Conservation (phyloP, 176 grass and related monocot species). For the Oropetium thomaeum region DNA sequence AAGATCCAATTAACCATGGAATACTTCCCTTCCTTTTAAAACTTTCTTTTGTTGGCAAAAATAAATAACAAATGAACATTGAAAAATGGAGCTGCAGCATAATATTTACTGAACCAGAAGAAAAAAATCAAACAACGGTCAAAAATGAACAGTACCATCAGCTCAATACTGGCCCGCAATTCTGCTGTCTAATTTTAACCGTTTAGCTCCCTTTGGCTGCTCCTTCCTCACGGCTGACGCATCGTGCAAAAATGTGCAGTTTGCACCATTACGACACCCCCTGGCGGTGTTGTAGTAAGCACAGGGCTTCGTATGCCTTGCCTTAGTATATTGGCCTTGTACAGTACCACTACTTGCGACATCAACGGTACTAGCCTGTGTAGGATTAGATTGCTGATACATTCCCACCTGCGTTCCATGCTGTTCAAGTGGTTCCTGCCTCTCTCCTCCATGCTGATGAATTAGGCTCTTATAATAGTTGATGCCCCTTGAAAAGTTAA, state of each 20-base stretch:
- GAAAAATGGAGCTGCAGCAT: neutral
- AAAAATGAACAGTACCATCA: slow-evolving; percentile 22
- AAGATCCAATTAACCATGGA: slow-evolving; percentile 7
- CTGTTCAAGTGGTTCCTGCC: slow-evolving; percentile 39
- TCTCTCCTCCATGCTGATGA: slow-evolving; percentile 87
- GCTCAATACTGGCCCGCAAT: slow-evolving; percentile 62
- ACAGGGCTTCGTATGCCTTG: slow-evolving; percentile 65
- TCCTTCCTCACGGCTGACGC: slow-evolving; percentile 46
- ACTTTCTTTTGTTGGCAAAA: neutral
- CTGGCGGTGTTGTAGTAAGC: slow-evolving; percentile 74
- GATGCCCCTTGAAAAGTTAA: slow-evolving; percentile 40
- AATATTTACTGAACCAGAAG: slow-evolving; percentile 44
- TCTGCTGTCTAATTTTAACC: slow-evolving; percentile 79
- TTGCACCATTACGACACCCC: slow-evolving; percentile 78
- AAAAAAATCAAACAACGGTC: slow-evolving; percentile 36
- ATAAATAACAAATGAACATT: neutral
- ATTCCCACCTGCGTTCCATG: slow-evolving; percentile 39
- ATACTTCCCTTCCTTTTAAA: slow-evolving; percentile 33
- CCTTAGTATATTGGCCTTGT: slow-evolving; percentile 41
- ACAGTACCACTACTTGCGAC: slow-evolving; percentile 15
- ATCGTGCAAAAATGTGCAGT: slow-evolving; percentile 81
- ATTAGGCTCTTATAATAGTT: slow-evolving; percentile 80
- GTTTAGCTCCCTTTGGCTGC: slow-evolving; percentile 62
- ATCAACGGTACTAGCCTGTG: slow-evolving; percentile 35
- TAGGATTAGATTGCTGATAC: slow-evolving; percentile 35